Evolutionary conservation across 2,329 filamentous ascomycete species (phyloP), one percentile per base, ranked within the genome.

Genomic region (Neofusicoccum umdonicola): DNA sequence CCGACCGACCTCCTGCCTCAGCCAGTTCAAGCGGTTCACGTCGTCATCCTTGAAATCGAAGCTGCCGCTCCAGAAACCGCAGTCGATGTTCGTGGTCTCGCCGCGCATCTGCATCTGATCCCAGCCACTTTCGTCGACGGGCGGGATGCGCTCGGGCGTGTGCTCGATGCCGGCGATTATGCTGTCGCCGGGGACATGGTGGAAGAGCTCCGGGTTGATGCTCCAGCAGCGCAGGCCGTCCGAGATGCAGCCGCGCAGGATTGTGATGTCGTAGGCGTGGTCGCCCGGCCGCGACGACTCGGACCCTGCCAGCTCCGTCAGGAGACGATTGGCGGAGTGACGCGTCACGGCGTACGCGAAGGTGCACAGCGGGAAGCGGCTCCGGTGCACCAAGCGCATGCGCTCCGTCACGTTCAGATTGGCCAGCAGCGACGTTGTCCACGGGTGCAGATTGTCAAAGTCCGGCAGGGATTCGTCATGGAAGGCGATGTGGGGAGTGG

Each of bases 321-420:
- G 70, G 1, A 81, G 69, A 27, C 74, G 76, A 56, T 73, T 68
- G 11, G 79, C 79, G 11, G 77, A 74, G 15, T 70, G 60, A 35
- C 79, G 76, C 0, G 78, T 80, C 7, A 81, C 69, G 13, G 78
- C 79, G 67, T 79, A 81, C 60, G 75, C 79, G 64, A 81, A 81
- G 9, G 79, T 80, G 68, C 79, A 81, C 31, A 81, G 76, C 0
- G 79, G 79, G 45, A 77, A 79, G 34, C 76, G 74, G 52, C 76
- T 78, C 27, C 76, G 74, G 68, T 81, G 78, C 47, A 81, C 69
- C 2, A 77, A 66, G 19, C 79, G 76, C 3, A 71, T 72, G 19
- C 77, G 70, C 13, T 74, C 71, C 6, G 76, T 75, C 19, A 81
- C 66, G 35, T 72, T 68, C 35, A 81, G 68, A 4, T 69, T 69